Evolutionary conservation across 805 yeast genomes (phyloP).

Genomic region (Lipomyces orientalis): DNA sequence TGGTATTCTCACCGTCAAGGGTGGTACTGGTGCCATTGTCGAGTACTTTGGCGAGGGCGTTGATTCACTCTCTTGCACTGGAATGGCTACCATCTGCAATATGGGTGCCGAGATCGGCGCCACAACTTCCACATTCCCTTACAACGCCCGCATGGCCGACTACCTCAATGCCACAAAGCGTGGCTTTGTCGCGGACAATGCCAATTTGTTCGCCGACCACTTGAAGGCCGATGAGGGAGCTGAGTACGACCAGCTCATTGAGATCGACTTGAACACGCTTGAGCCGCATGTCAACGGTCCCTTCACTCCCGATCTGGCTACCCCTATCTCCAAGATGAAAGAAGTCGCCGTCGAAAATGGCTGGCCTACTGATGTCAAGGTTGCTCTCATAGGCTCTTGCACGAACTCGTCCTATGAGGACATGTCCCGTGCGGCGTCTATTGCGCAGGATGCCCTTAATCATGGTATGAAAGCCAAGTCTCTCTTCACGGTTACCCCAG

Average conservation of each 20-base stretch:
- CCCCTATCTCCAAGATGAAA: slow-evolving; percentile 85
- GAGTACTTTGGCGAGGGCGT: slow-evolving; percentile 98
- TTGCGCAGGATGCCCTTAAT: slow-evolving; percentile 82
- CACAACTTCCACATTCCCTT: slow-evolving; percentile 97
- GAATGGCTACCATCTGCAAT: slow-evolving; percentile 99
- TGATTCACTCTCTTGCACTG: slow-evolving; percentile 85
- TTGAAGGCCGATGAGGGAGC: slow-evolving; percentile 86
- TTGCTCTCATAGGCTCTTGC: slow-evolving; percentile 97
- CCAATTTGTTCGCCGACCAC: slow-evolving; percentile 64
- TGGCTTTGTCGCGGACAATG: slow-evolving; percentile 80
- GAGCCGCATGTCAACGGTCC: slow-evolving; percentile 99
- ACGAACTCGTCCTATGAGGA: slow-evolving; percentile 98
- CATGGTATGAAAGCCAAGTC: slow-evolving; percentile 90
- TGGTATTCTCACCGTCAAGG: slow-evolving; percentile 91
- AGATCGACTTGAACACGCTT: slow-evolving; percentile 80
- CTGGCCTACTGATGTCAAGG: slow-evolving; percentile 88
- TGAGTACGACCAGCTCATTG: slow-evolving; percentile 89
- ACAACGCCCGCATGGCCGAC: slow-evolving; percentile 76
- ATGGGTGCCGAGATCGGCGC: slow-evolving; percentile 99
- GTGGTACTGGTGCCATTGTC: slow-evolving; percentile 96
- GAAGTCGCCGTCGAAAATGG: slow-evolving; percentile 68
- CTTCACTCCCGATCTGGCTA: slow-evolving; percentile 96
- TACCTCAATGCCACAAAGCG: slow-evolving; percentile 86
- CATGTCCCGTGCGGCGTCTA: slow-evolving; percentile 93
- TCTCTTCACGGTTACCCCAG: slow-evolving; percentile 95